phyloP scores from a whole-genome alignment of 2,329 filamentous ascomycete species.

The Colletotrichum sansevieriae region DNA sequence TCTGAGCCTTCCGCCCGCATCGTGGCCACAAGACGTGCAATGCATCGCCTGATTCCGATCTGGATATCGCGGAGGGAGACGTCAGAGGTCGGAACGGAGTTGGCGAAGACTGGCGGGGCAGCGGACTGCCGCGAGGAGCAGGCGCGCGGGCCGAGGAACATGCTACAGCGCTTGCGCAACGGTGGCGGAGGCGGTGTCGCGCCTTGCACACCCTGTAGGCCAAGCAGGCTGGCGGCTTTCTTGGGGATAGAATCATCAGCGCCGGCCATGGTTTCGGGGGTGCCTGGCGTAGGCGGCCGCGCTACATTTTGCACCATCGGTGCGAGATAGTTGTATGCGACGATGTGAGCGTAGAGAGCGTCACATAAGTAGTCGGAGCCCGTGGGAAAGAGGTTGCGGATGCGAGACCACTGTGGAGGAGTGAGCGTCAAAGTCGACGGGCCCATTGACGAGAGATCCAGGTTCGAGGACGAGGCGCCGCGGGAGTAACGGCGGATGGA shows the following conservation, averaged over 20 bases:
- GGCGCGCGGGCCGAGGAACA: conserved; percentile 27
- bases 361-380: conserved; percentile 69
- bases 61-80: conserved; percentile 60
- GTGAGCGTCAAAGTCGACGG: conserved; percentile 31
- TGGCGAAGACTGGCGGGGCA: conserved; percentile 19
- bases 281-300: conserved; percentile 31
- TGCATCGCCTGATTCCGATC: conserved; percentile 63
- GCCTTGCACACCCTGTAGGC: conserved; percentile 52
- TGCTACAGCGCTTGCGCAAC: conserved; percentile 39
- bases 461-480: conserved; percentile 29
- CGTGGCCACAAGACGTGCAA: conserved; percentile 64
- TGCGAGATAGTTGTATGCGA: conserved; percentile 70
- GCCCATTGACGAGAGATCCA: conserved; percentile 17
- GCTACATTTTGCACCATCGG: conserved; percentile 43
- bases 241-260: conserved; percentile 56
- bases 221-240: conserved; percentile 66
- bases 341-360: conserved; percentile 69
- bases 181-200: conserved; percentile 44
- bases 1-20: conserved; percentile 47
- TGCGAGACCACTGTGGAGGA: conserved; percentile 55
- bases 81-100: conserved; percentile 44
- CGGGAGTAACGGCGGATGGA: conserved; percentile 22
- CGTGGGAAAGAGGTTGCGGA: conserved; percentile 65
- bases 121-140: conserved; percentile 33
- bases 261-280: conserved; percentile 28